Conservation (phyloP, 1,139 yeast species). For the Geotrichum reessii region DNA sequence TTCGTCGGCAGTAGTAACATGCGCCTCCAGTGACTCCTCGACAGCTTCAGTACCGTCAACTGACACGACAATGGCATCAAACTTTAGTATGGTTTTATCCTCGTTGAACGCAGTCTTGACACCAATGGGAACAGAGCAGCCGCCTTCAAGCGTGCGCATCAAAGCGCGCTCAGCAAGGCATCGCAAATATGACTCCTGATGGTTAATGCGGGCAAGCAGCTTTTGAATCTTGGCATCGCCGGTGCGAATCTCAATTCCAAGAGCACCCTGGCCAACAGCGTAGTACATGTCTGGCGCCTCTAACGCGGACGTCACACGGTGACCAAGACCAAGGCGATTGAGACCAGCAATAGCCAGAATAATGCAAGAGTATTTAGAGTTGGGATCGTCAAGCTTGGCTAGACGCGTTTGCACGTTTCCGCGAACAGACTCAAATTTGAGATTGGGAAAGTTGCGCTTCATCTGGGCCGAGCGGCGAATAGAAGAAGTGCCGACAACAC, state of each 20-base stretch:
- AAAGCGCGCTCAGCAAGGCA: constrained; percentile 89
- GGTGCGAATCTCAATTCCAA: constrained; percentile 82
- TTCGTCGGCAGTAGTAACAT: constrained; percentile 47
- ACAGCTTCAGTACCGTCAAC: constrained; percentile 75
- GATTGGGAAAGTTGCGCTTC: constrained; percentile 52
- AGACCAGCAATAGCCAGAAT: constrained; percentile 92
- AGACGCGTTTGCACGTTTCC: constrained; percentile 86
- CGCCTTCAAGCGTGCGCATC: constrained; percentile 89
- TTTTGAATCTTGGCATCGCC: constrained; percentile 55
- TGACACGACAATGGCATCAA: constrained; percentile 66
- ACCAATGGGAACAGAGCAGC: constrained; percentile 96
- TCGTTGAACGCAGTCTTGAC: constrained; percentile 59
- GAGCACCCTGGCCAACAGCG: constrained; percentile 97
- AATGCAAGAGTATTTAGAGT: constrained; percentile 65
- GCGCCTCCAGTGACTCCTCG: constrained; percentile 44
- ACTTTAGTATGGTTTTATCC: constrained; percentile 43
- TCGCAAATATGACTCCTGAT: constrained; percentile 60
- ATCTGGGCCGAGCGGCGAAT: constrained; percentile 84
- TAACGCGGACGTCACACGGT: constrained; percentile 59
- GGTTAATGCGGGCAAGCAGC: constrained; percentile 58
- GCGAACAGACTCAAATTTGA: constrained; percentile 70
- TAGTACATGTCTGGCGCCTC: constrained; percentile 85
- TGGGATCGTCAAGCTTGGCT: constrained; percentile 64
- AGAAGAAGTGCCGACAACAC: constrained; percentile 90
- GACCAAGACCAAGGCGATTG: constrained; percentile 59